Conservation (phyloP, 306 rosid species). For the Crataegus laevigata region DNA sequence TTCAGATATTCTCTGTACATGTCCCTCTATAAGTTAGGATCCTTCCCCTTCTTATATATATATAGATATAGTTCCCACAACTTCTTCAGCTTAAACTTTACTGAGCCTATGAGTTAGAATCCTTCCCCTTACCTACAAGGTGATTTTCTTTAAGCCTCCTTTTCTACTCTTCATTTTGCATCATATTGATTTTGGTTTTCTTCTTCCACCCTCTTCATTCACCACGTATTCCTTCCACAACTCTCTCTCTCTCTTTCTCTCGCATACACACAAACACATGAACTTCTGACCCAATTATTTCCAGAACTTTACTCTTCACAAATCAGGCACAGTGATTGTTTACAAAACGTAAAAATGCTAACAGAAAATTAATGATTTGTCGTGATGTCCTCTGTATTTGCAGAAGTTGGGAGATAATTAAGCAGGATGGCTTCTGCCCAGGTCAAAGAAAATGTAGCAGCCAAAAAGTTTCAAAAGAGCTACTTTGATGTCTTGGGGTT, state of each 20-base stretch:
- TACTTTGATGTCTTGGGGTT: constrained; percentile 84
- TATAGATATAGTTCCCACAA: neutral
- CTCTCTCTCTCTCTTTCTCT: neutral
- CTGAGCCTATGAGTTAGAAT: neutral
- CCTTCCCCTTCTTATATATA: neutral
- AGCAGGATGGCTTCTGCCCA: constrained; percentile 21
- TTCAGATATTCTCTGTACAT: neutral
- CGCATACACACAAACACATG: neutral
- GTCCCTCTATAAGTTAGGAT: neutral
- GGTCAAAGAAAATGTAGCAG: constrained; percentile 5
- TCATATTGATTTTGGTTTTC: neutral
- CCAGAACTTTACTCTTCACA: neutral
- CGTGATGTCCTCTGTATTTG: neutral
- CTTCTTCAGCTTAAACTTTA: constrained; percentile 5
- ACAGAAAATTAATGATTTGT: neutral
- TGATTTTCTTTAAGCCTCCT: neutral
- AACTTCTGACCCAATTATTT: neutral
- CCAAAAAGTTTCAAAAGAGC: constrained; percentile 51
- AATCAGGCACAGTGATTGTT: neutral
- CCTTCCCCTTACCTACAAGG: neutral
- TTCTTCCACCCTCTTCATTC: neutral
- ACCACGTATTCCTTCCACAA: neutral
- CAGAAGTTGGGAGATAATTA: neutral
- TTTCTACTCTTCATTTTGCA: too few relatives aligned
- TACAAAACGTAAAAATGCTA: neutral